These are phyloP conservation scores for Cubamyces lactineus DNA, from an alignment of 768 basidiomycete genomes.

Conservation along the genomic window DNA sequence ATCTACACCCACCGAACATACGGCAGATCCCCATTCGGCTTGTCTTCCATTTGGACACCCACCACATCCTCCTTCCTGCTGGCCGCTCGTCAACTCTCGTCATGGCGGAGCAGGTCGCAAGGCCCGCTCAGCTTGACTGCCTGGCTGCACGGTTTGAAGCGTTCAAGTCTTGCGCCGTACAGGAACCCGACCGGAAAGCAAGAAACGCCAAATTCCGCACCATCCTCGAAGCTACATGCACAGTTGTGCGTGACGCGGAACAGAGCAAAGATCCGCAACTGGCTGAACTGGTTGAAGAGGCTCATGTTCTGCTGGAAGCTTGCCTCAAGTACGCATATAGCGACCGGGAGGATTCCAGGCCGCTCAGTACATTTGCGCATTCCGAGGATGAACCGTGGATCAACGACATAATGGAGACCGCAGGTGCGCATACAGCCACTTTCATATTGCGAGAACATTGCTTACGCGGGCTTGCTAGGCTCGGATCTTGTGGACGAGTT, in stretches of 20 bases:
- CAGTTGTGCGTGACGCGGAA: conserved; percentile 22
- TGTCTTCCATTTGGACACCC: not conserved
- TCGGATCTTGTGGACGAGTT: conserved; percentile 21
- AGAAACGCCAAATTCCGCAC: conserved; percentile 6
- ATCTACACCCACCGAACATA: conserved; percentile 14
- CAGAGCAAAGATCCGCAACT: not conserved
- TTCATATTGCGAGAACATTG: no score
- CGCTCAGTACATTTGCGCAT: conserved; percentile 20
- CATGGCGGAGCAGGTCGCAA: conserved; percentile 3
- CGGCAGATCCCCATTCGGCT: not conserved
- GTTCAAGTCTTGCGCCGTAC: conserved; percentile 1
- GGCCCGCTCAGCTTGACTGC: conserved; percentile 6
- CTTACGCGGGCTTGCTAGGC: not conserved
- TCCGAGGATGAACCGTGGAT: conserved; percentile 24
- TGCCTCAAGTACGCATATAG: conserved; percentile 22
- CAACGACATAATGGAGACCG: conserved; percentile 18
- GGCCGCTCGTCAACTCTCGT: not conserved
- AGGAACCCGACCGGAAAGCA: conserved; percentile 16
- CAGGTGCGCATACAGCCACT: not conserved
- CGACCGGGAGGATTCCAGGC: conserved; percentile 14
- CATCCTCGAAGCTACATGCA: conserved; percentile 17
- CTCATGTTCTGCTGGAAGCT: conserved; percentile 16
- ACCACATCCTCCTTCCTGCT: not conserved
- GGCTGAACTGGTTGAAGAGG: conserved; percentile 8
- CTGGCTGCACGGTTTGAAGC: conserved; percentile 10